Evolutionary conservation across 345 rosid genomes (phyloP), one percentile per base, ranked within the genome.

Genomic region (Boechera divaricarpa): DNA sequence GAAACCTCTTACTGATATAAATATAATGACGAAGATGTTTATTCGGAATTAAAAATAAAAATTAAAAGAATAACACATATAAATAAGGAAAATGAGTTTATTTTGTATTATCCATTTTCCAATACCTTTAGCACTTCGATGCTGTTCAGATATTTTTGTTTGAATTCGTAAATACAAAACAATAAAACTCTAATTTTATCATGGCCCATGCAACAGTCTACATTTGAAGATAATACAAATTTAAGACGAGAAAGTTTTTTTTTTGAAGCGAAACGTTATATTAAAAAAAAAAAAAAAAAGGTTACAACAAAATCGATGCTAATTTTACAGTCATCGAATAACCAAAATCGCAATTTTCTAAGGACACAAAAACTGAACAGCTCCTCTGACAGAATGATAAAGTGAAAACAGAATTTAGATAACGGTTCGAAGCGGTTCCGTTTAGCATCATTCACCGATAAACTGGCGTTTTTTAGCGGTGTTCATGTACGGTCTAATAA

Each of bases 401-500:
- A 21, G 42, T 49, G 61, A 49, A 21, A 76, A 69, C 63, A 61
- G 36, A 76, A 29, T 51, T 29, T 4, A n/a, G 4, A 60, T 6
- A 74, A 11, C 9, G 16, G 9, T 45, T 13, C 33, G 4, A 32
- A 60, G 33, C 57, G 53, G 67, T 64, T 47, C 62, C 9, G 42
- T 63, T 63, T 62, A 47, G 33, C 44, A 66, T 86, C 82, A 93
- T 49, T 88, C 90, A 47, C 96, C 94, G 35, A 94, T 80, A 39
- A 84, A 83, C 77, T 83, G 82, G 38, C 84, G 79, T 58, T 94
- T 91, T 80, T 85, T 88, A 24, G 92, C 63, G 8, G 93, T 90
- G 85, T 94, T 94, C 96, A 91, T 90, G 84, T 90, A 94, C 10
- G 96, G 97, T 66, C 89, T 85, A 49, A 86, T 71, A 38, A 90